Conservation (phyloP, 2,329 filamentous ascomycete genomes). For the Penicillium sp. region DNA sequence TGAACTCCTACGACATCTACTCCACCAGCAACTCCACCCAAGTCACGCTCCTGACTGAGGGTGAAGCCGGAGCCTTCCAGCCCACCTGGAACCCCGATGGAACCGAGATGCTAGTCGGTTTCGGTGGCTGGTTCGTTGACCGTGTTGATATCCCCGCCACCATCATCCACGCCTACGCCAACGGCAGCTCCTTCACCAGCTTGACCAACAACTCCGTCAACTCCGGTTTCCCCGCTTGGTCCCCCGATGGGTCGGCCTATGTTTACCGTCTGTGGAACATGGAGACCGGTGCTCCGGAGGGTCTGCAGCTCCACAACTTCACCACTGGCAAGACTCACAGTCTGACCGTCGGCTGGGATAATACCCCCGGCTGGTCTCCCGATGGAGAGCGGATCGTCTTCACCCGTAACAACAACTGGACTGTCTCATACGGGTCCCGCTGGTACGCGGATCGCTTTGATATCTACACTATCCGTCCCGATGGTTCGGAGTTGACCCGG, state of each 20-base stretch:
- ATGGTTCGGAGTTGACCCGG: constrained; percentile 39
- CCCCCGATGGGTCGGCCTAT: constrained; percentile 10
- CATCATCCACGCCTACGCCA: constrained; percentile 1
- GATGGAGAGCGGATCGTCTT: constrained; percentile 18
- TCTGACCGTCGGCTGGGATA: constrained; percentile 17
- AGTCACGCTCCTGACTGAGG: constrained; percentile 19
- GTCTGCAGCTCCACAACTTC: constrained; percentile 7
- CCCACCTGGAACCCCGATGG: constrained; percentile 36
- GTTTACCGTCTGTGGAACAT: constrained; percentile 14
- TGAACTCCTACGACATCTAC: constrained; percentile 1
- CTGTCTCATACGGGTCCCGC: not conserved
- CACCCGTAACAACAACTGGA: constrained; percentile 19
- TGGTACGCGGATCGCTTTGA: constrained; percentile 31
- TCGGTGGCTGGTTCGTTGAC: constrained; percentile 9
- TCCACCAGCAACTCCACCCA: constrained; percentile 15
- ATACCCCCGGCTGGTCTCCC: constrained; percentile 17
- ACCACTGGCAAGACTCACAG: constrained; percentile 6
- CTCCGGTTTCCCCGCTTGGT: constrained; percentile 9
- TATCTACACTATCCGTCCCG: constrained; percentile 43
- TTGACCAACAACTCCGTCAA: constrained; percentile 3
- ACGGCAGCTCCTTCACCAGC: constrained; percentile 3
- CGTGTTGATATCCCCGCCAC: not conserved
- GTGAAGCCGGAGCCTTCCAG: constrained; percentile 45
- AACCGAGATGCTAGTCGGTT: constrained; percentile 28
- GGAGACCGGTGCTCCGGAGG: not conserved